Conservation (phyloP, 2,329 filamentous ascomycete species). For the Pezizomycotina sp. region DNA sequence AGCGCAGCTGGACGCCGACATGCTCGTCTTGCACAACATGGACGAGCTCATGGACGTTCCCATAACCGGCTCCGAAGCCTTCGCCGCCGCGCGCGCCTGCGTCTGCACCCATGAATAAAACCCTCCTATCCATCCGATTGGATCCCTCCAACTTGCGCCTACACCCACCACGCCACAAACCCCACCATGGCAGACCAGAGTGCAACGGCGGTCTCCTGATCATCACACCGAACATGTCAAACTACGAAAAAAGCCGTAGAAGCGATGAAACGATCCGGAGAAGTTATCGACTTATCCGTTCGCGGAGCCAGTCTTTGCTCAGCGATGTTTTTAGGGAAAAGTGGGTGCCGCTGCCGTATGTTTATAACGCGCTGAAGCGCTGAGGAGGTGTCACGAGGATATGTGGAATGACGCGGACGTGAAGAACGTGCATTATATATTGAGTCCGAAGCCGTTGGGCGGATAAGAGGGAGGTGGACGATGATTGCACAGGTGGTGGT, state of each 20-base stretch:
- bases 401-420: conserved; percentile 44
- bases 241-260: conserved; percentile 38
- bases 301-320: conserved; percentile 43
- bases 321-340: conserved; percentile 40
- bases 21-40: conserved; percentile 72
- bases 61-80: conserved; percentile 44
- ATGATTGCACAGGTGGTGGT: conserved; percentile 43
- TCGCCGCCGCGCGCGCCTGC: conserved; percentile 71
- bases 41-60: conserved; percentile 73
- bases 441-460: conserved; percentile 47
- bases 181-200: conserved; percentile 35
- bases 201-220: conserved; percentile 44
- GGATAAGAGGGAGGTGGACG: conserved; percentile 37
- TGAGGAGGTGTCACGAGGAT: conserved; percentile 37
- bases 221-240: conserved; percentile 35
- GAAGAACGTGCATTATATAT: conserved; percentile 46
- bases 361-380: conserved; percentile 47
- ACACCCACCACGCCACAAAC: conserved; percentile 37
- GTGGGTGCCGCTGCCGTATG: conserved; percentile 44
- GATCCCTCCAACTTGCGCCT: conserved; percentile 41
- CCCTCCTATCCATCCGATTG: conserved; percentile 63
- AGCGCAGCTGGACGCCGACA: conserved; percentile 75
- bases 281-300: conserved; percentile 37
- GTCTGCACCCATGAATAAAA: conserved; percentile 64
- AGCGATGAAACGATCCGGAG: conserved; percentile 36